Conservation (phyloP, 805 yeast genomes). For the Jamesozyma spencerorum region DNA sequence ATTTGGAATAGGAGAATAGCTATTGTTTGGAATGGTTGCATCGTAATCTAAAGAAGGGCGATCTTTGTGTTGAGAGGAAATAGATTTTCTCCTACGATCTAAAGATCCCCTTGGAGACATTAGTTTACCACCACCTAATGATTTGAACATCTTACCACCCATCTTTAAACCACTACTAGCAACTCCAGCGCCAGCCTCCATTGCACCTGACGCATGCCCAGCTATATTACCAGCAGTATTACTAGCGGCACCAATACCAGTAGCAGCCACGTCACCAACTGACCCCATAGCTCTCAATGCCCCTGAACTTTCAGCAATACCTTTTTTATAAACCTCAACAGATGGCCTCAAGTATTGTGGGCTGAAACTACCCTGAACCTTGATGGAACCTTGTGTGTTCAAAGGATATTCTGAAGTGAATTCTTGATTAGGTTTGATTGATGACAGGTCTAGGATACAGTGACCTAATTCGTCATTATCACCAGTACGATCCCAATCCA, state of each 20-base stretch:
- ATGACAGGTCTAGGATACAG: slow-evolving; percentile 40
- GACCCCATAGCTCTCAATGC: slow-evolving; percentile 40
- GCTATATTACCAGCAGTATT: slow-evolving; percentile 33
- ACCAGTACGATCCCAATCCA: slow-evolving; percentile 76
- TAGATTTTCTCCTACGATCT: slow-evolving; percentile 3
- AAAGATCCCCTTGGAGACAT: slow-evolving; percentile 7
- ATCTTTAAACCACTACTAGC: slow-evolving; percentile 40
- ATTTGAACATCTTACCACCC: slow-evolving; percentile 37
- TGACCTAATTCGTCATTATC: slow-evolving; percentile 53
- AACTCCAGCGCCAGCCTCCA: slow-evolving; percentile 31
- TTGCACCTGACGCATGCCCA: slow-evolving; percentile 29
- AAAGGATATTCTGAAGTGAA: slow-evolving; percentile 42
- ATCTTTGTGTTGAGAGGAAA: not conserved
- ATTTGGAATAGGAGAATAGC: slow-evolving; percentile 21
- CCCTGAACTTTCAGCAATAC: slow-evolving; percentile 30
- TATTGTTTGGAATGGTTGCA: slow-evolving; percentile 24
- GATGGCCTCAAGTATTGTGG: slow-evolving; percentile 66
- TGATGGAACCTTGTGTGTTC: slow-evolving; percentile 57
- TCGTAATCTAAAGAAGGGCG: slow-evolving; percentile 14
- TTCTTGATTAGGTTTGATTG: slow-evolving; percentile 38
- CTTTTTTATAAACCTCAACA: slow-evolving; percentile 36
- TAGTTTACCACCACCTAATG: slow-evolving; percentile 25
- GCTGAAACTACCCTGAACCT: slow-evolving; percentile 43
- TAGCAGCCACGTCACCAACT: slow-evolving; percentile 33
- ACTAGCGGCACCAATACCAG: slow-evolving; percentile 33